Conservation (phyloP, 805 yeast species). For the Candida pseudoglaebosa region DNA sequence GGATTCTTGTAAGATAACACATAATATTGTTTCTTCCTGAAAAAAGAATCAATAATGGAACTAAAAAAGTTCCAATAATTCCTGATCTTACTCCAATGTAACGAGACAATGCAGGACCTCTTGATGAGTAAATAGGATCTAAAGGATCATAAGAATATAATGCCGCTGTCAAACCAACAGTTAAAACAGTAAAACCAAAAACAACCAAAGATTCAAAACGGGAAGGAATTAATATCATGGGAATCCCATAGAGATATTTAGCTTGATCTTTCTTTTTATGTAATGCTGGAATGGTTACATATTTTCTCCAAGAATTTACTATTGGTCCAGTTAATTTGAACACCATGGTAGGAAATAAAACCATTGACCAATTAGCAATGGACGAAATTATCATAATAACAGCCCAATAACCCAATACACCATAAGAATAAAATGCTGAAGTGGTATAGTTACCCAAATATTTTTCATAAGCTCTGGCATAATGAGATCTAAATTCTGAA, state of each 20-base stretch:
- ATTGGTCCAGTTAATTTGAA: constrained; percentile 23
- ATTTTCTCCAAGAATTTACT: constrained; percentile 20
- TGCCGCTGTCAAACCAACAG: not conserved
- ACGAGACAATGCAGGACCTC: constrained; percentile 32
- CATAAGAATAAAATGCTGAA: constrained; percentile 42
- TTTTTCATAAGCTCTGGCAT: constrained; percentile 23
- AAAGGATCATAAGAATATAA: constrained; percentile 7
- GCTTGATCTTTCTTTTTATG: constrained; percentile 9
- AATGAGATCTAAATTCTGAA: constrained; percentile 8
- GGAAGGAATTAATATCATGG: constrained; percentile 39
- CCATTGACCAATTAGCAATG: constrained; percentile 30
- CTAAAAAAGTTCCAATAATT: constrained; percentile 22
- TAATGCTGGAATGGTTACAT: constrained; percentile 27
- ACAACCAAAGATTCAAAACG: constrained; percentile 34
- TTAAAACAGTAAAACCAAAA: constrained; percentile 24
- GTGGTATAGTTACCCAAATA: constrained; percentile 39
- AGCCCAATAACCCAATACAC: constrained; percentile 29
- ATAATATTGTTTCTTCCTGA: constrained; percentile 36
- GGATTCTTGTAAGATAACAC: constrained; percentile 38
- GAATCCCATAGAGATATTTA: too few species aligned
- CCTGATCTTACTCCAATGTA: constrained; percentile 40
- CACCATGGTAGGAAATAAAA: constrained; percentile 18
- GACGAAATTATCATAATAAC: constrained; percentile 21
- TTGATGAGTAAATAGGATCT: constrained; percentile 34
- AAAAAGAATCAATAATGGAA: constrained; percentile 31